Conservation (phyloP, 805 yeast genomes). For the Candida loeiensis region DNA sequence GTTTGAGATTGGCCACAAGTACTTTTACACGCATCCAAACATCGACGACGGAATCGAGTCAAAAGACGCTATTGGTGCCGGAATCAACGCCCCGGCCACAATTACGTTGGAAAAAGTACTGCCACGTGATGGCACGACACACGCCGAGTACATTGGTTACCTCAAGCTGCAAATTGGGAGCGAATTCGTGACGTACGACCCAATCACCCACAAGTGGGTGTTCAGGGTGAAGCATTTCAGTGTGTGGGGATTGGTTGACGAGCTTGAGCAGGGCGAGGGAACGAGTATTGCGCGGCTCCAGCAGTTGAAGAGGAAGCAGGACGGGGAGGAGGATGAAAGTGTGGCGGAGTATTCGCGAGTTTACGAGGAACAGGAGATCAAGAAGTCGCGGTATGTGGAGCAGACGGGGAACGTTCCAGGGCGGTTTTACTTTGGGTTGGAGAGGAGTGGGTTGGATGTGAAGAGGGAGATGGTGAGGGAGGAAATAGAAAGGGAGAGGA, state of each 20-base stretch:
- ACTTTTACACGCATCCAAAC: constrained; percentile 7
- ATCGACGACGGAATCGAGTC: constrained; percentile 21
- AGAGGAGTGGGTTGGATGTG: constrained; percentile 20
- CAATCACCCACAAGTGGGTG: constrained; percentile 69
- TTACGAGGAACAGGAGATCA: constrained; percentile 33
- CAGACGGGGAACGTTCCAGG: constrained; percentile 37
- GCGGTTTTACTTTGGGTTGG: constrained; percentile 24
- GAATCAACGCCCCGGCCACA: constrained; percentile 74
- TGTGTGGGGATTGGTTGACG: constrained; percentile 85
- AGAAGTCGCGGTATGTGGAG: constrained; percentile 29
- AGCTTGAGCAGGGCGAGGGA: constrained; percentile 42
- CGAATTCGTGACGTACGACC: constrained; percentile 78
- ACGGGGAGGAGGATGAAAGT: constrained; percentile 42
- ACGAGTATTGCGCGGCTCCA: constrained; percentile 29
- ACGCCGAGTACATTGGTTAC: constrained; percentile 45
- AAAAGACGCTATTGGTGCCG: constrained; percentile 63
- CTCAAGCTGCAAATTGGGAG: constrained; percentile 60
- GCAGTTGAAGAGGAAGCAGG: constrained; percentile 31
- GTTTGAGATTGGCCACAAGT: constrained; percentile 34
- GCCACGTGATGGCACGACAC: constrained; percentile 46
- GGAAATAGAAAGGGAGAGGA: constrained; percentile 1
- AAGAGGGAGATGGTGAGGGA: constrained; percentile 27
- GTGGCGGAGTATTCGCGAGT: constrained; percentile 24
- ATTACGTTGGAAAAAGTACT: constrained; percentile 60
- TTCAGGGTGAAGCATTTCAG: constrained; percentile 89